A percentile compares a stretch with the other conserved stretches of the same genome.
Conservation (phyloP, 352 stramenopile genomes). For the Phytophthora boehmeriae region DNA sequence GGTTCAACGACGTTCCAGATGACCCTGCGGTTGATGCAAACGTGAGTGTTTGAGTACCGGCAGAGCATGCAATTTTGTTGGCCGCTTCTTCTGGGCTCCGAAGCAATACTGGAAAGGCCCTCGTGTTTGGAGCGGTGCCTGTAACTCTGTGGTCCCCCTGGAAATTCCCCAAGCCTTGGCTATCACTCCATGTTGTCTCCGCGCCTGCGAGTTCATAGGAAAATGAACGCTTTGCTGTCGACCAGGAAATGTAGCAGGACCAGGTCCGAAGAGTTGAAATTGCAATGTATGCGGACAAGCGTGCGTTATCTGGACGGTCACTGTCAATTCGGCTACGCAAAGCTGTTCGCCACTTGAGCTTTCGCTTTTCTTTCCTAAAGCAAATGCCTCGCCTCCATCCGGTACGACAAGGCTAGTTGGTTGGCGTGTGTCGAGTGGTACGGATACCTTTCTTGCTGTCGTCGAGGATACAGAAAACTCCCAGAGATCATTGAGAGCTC, state of each 20-base stretch:
- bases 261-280: slow-evolving; percentile 65
- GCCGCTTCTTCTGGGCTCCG: slow-evolving; percentile 49
- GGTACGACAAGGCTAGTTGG: slow-evolving; percentile 38
- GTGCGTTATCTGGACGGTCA: slow-evolving; percentile 65
- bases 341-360: slow-evolving; percentile 34
- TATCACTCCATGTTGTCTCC: slow-evolving; percentile 58
- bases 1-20: not conserved
- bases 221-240: slow-evolving; percentile 51
- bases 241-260: slow-evolving; percentile 56
- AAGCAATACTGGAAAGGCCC: slow-evolving; percentile 59
- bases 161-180: slow-evolving; percentile 23
- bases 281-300: slow-evolving; percentile 54
- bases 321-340: slow-evolving; percentile 51
- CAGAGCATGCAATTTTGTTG: slow-evolving; percentile 21
- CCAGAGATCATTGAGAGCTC: slow-evolving; percentile 66
- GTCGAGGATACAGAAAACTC: slow-evolving; percentile 60
- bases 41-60: slow-evolving; percentile 35
- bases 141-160: slow-evolving; percentile 41
- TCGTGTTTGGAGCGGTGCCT: slow-evolving; percentile 36
- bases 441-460: slow-evolving; percentile 31
- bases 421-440: slow-evolving; percentile 46
- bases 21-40: slow-evolving; percentile 35
- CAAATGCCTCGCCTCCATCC: slow-evolving; percentile 60
- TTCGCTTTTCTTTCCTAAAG: slow-evolving; percentile 44
- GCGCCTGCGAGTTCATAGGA: slow-evolving; percentile 36